Conservation (phyloP, 2,329 filamentous ascomycete species). For the Mollisia scopiformis region DNA sequence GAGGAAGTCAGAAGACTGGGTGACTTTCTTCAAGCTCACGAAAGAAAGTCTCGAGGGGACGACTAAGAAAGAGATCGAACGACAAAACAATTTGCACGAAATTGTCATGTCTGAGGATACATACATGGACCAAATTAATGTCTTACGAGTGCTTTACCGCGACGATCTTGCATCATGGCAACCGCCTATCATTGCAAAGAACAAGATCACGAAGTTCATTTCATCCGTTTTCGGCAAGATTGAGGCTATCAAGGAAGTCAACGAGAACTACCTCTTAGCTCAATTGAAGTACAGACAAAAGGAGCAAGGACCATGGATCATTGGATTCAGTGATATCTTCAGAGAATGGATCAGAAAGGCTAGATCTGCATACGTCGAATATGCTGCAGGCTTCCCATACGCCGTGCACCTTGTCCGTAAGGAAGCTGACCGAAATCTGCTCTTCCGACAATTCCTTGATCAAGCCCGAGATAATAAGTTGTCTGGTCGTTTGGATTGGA, state of each 20-base stretch:
- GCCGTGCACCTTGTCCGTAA: constrained; percentile 82
- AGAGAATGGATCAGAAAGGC: constrained; percentile 98
- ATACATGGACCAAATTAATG: constrained; percentile 87
- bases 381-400: constrained; percentile 83
- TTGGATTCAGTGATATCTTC: constrained; percentile 95
- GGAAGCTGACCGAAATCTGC: constrained; percentile 80
- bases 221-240: constrained; percentile 87
- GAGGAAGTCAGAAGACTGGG: constrained; percentile 78
- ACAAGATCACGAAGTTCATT: constrained; percentile 79
- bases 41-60: constrained; percentile 74
- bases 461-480: constrained; percentile 76
- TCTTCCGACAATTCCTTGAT: constrained; percentile 86
- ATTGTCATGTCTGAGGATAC: constrained; percentile 91
- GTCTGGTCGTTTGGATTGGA: constrained; percentile 86
- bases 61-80: constrained; percentile 84
- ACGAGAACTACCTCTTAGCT: constrained; percentile 88
- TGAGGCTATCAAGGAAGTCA: constrained; percentile 85
- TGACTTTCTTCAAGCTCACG: constrained; percentile 82
- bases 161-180: constrained; percentile 75
- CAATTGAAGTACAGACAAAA: constrained; percentile 97
- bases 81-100: constrained; percentile 93
- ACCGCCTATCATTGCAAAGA: constrained; percentile 79
- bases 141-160: constrained; percentile 82
- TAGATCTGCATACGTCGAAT: constrained; percentile 85
- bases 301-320: constrained; percentile 93